Conservation (phyloP, 2,329 filamentous ascomycete species). For the Penicillium decumbens region DNA sequence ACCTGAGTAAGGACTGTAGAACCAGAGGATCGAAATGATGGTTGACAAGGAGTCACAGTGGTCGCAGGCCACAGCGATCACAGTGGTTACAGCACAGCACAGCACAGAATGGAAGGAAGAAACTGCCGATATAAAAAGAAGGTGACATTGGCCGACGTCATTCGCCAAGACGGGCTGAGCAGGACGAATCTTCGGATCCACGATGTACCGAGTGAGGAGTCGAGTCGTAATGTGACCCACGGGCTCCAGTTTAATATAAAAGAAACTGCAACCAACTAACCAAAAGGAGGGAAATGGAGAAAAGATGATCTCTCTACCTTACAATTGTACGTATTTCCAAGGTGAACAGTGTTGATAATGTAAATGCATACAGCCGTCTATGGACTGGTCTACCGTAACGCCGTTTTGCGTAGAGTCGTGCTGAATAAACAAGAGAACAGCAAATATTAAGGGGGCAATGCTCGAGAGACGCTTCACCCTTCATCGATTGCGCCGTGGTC, state of each 20-base stretch:
- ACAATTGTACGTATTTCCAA: neutral
- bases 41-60: neutral
- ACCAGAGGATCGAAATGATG: neutral
- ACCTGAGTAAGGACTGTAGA: neutral
- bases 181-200: neutral
- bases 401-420: neutral
- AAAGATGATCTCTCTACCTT: too few relatives aligned
- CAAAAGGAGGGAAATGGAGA: too few relatives aligned
- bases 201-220: neutral
- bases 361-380: neutral
- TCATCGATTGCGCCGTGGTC: slow-evolving; percentile 25
- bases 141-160: neutral
- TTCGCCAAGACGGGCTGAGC: neutral
- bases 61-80: neutral
- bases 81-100: neutral
- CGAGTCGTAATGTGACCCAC: neutral
- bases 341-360: neutral
- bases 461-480: slow-evolving; percentile 10
- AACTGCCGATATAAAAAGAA: neutral
- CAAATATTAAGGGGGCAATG: slow-evolving; percentile 2
- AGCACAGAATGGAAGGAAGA: neutral
- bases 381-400: neutral
- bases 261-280: too few relatives aligned
- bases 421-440: neutral
- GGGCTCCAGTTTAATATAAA: neutral